Conservation (phyloP, 768 basidiomycete species). For the Phylloporus sp. region DNA sequence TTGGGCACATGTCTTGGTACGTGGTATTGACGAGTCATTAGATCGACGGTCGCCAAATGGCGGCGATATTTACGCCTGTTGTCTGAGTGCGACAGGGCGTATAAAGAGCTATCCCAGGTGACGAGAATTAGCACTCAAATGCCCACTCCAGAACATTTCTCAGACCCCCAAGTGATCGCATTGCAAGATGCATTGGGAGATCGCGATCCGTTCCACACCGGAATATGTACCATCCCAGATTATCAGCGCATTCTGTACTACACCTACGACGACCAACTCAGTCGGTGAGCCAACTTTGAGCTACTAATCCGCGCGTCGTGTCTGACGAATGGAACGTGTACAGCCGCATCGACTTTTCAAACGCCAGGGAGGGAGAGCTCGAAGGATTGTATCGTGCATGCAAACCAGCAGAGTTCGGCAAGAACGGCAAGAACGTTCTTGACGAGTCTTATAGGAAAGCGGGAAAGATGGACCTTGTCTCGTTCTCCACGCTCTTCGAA, state of each 20-base stretch:
- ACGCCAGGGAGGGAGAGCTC: not conserved
- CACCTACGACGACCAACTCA: not conserved
- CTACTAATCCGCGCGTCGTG: not conserved
- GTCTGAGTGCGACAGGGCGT: too few species aligned
- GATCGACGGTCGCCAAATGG: too few species aligned
- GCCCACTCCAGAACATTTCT: not conserved
- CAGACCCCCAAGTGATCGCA: not conserved
- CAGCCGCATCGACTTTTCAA: not conserved
- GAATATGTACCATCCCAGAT: too few species aligned
- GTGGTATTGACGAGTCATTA: too few species aligned
- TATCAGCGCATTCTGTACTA: too few species aligned
- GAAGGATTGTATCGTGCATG: not conserved
- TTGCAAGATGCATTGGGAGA: not conserved
- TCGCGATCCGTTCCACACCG: too few species aligned
- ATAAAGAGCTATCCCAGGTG: too few species aligned
- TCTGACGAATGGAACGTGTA: not conserved
- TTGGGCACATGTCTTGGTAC: too few species aligned
- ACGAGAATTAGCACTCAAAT: too few species aligned
- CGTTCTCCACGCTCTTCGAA: conserved; percentile 27
- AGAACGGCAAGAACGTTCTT: not conserved
- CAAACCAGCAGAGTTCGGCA: conserved; percentile 6
- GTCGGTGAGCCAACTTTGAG: not conserved
- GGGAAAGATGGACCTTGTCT: conserved; percentile 37
- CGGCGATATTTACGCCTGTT: too few species aligned
- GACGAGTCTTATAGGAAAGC: conserved; percentile 35